Evolutionary conservation across 2,329 filamentous ascomycete species (phyloP), one percentile per base, ranked within the genome.

Genomic region (Fusarium foetens): DNA sequence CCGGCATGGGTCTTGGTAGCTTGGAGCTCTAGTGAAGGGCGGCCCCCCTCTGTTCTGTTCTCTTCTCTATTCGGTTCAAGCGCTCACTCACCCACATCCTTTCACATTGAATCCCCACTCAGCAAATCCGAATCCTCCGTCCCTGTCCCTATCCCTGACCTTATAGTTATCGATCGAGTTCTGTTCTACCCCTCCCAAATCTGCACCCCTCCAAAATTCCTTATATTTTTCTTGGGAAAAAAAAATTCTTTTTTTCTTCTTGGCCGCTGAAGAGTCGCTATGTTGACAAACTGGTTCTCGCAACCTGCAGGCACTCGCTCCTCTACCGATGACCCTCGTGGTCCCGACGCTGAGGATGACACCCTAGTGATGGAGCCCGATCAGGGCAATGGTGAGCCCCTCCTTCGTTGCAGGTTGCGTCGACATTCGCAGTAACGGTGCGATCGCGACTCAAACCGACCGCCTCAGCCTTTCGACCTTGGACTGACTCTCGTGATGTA

Each of bases 361-460:
- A 94, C 94, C 79, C 91, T 90, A 63, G 88, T 95, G 69, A 91
- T 98, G 78, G 94, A 97, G 84, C 89, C 93, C 68, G 95, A 98
- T 61, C 94, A 98, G 87, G 94, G 95, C 84, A 98, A 95, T 88
- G 93, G 94, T 97, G 84, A 68, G 61, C 59, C 58, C 49, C 60
- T 71, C 60, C 51, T 52, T 63, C 42, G 51, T 57, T 51, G 23
- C 36, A 33, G 51, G 51, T 45, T 57, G 48, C 39, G 63, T 61
- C 66, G 68, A 61, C 41, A 58, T 59, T 66, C 51, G 58, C 46
- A 51, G 43, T 41, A 29, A 33, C 43, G 39, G 62, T 54, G 65
- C 65, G 68, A 41, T 63, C 35, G 43, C 65, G 41, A 39, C 48
- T n/a, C 46, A 57, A 49, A 29, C 10, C 21, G 48, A 29, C 17